Evolutionary conservation across 176 grass and related monocot species (phyloP), one percentile per base, ranked within the genome.

Genomic region (Melocanna baccifera): DNA sequence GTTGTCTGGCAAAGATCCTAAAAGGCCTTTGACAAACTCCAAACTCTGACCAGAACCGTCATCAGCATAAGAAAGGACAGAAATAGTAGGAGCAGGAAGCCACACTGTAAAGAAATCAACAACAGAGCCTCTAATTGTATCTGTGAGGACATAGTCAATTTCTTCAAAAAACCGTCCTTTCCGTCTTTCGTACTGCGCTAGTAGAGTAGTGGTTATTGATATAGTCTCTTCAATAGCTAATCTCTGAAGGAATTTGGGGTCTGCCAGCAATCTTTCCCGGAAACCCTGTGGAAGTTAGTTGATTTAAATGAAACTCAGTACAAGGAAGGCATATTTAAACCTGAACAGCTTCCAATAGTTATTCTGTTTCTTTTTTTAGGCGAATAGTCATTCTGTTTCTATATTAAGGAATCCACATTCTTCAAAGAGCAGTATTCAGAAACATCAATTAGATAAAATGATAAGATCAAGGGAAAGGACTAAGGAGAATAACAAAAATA

Each of bases 91-190:
- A 84, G 96, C 96, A 76, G 96, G 96, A 76, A 98, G 92, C 96
- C 96, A 98, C 77, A 98, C 96, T 41, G 96, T 98, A 85, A 98
- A 98, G 85, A 98, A 98, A 80, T 98, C 96, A 62, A 98, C 96
- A 57, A 98, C 93, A 43, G 85, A 87, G 41, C 96, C 96, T 95
- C 96, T 95, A 47, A 98, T 92, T 46, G 96, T 95, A 85, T 98
- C 96, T 0, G 96, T 98, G 57, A 98, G 84, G 61, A 98, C 96
- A 87, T 95, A 98, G 23, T 98, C 96, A 73, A 98, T 98, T 86
- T 98, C 96, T 88, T 98, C 91, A 75, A 94, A 83, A 48, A 98
- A 98, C 2, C 91, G 88, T 40, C 81, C 96, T 95, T 95, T 93
- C 55, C 93, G 87, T 53, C 64, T 94, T 91, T 98, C 89, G 55